Evolutionary conservation across 306 rosid species (phyloP), one percentile per base, ranked within the genome.

Genomic region (Arachis stenosperma): DNA sequence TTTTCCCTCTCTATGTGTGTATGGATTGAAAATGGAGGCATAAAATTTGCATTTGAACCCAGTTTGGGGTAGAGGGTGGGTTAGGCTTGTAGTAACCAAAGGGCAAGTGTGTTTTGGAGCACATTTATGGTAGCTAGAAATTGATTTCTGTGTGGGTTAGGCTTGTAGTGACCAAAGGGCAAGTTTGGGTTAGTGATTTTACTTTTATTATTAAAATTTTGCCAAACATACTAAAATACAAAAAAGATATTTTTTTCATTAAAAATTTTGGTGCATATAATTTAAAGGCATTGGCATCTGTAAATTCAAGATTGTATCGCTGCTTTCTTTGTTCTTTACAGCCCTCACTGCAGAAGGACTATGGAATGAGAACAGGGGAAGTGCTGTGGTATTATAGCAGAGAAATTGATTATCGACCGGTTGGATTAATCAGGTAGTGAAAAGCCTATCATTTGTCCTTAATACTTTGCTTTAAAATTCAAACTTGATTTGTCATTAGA

Each of bases 341-440:
- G 97, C 91, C 88, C 53, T 71, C 85, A 60, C 88, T 91, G 83
- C 96, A 83, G 71, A 93, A 91, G 75, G 96, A 93, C 75, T 91
- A 84, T 43, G 97, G 98, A 79, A 33, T 59, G 66, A 93, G 86
- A 79, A 90, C 90, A 8, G 98, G 98, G 80, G 97, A 89, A 80
- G 88, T 89, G 96, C 66, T 93, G 67, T 90, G 98, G 98, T 88
- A 77, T 71, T 86, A 82, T 80, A 82, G 97, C 75, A 85, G 97
- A 81, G 98, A 97, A 76, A 74, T 93, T 81, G 98, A 93, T 82
- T 84, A 82, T 78, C 92, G 96, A 76, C 76, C 82, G 54, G 94
- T 93, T 85, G 96, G 71, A 60, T 74, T 73, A 81, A 89, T 77
- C 94, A 90, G 98, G 98, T 93, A 70, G 48, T 76, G 83, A 62